Base-by-base conservation (phyloP, 2,329 filamentous ascomycete species). In the Cercospora sp. region DNA sequence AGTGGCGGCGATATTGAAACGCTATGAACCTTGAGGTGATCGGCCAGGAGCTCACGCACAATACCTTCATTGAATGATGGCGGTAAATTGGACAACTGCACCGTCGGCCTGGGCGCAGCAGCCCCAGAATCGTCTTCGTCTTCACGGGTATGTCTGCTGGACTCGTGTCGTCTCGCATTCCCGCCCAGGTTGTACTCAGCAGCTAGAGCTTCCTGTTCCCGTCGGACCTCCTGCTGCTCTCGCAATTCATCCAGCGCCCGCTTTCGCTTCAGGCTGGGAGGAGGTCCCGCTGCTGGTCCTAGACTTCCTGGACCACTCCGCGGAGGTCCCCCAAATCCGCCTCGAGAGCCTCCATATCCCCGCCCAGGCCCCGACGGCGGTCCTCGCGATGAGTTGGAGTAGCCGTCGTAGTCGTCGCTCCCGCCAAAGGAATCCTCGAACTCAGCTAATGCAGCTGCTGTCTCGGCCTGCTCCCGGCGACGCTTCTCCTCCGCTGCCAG, bases 401-500 rank as follows among this genome's bases (percentile, higher is more conserved):
- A 69, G 45, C 65, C 68, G 65, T 72, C 72, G 26, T 81, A 77
- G 43, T 85, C 87, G 49, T 85, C 83, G 9, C 63, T 66, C 12
- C 65, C 66, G 2, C 67, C 89, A 74, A 92, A 91, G 65, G 86
- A 93, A 80, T 94, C 94, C 66, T 95, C 88, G 73, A 97, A 97
- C 72, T 94, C 92, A 74, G 93, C 89, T 79, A 94, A 91, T 0
- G 93, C 92, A 26, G 92, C 93, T 24, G 91, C 92, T 6, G 92
- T 96, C 81, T 97, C 94, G 72, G 90, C 92, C 75, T 90, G 91
- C 80, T 97, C 94, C 73, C 92, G 87, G 73, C 88, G 86, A 68
- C 91, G 89, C 82, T 97, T 97, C 26, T 92, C 93, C 83, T 97
- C 93, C 66, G 91, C 92, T 78, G 97, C 93, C 68, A 92, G 92